Evolutionary conservation across 2,329 filamentous ascomycete genomes (phyloP), one percentile per base, ranked within the genome.

Genomic region (Ascocoryne sarcoides): DNA sequence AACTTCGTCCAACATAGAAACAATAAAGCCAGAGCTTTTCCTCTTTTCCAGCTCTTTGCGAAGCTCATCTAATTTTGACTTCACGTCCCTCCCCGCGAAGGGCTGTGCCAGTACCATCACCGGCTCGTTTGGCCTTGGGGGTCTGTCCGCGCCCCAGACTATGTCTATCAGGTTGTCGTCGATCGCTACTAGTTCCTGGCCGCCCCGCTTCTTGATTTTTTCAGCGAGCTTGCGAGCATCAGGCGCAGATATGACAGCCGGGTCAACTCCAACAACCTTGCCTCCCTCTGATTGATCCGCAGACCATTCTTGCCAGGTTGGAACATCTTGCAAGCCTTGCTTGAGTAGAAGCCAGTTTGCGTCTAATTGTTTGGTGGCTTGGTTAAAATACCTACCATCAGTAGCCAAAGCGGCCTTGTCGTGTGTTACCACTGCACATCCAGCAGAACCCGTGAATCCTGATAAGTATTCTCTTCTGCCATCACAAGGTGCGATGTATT

Each of bases 401-500:
- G 92, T 98, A 10, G 92, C 87, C 42, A 98, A 68, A 10, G 87
- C 86, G 12, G 92, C 92, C 62, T 89, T 89, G 37, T 87, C 81
- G 36, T 77, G 74, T 2, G 89, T 92, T 42, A 98, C 73, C 37
- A 98, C 82, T 29, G 89, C 92, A 49, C 86, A 94, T 43, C 92
- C 92, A 32, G 92, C 90, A 8, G 92, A 98, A 40, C 92, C 92
- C 43, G 86, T 87, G 64, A 98, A 98, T 18, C 92, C 90, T 46
- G 80, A 89, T 53, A 98, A 94, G 58, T 82, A 95, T 60, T 82
- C 86, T 69, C 92, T 81, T 52, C 92, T 80, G 46, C 76, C 89
- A 68, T 98, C 92, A 61, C 87, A 95, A n/a, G 82, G 80, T 37
- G 92, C 92, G 62, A 95, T 95, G 64, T 98, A 98, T 67, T 98